Percentiles rank a stretch among this genome's conserved stretches.
These are phyloP conservation scores for Xanthoconium stramineum DNA, from an alignment of 768 basidiomycete species.

Conservation along the genomic window DNA sequence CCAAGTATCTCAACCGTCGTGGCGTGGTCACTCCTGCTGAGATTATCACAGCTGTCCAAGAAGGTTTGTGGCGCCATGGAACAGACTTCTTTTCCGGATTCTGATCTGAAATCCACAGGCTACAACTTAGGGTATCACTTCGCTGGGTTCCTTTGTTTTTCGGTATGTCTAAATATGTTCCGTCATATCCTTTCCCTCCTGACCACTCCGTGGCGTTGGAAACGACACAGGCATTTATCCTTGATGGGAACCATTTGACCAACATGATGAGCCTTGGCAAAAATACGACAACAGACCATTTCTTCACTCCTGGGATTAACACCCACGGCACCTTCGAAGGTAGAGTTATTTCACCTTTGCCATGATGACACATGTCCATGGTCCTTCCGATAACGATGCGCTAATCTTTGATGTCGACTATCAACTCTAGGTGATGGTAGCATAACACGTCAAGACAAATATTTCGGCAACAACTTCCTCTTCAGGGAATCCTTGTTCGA, in stretches of 20 bases:
- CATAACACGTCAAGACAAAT: neutral
- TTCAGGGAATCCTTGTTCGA: neutral
- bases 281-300: conserved; percentile 11
- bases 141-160: conserved; percentile 14
- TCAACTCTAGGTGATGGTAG: neutral
- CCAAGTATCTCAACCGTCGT: conserved; percentile 16
- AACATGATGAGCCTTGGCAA: conserved; percentile 25
- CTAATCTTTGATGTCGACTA: neutral
- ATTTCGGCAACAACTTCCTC: neutral
- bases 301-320: conserved; percentile 12
- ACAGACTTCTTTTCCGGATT: no score
- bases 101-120: neutral
- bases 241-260: conserved; percentile 25
- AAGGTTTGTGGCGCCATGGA: conserved; percentile 3
- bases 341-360: neutral
- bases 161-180: neutral
- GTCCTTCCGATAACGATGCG: neutral
- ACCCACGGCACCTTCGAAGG: conserved; percentile 26
- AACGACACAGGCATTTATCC: conserved; percentile 15
- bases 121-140: conserved; percentile 22
- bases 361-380: neutral
- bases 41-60: conserved; percentile 12
- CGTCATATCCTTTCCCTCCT: neutral
- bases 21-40: conserved; percentile 14
- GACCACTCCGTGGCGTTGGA: no score